Percentiles rank a stretch among this genome's conserved stretches.
These are phyloP conservation scores for Chloris gayana DNA, from an alignment of 176 grass and related monocot species.

Conservation along the genomic window DNA sequence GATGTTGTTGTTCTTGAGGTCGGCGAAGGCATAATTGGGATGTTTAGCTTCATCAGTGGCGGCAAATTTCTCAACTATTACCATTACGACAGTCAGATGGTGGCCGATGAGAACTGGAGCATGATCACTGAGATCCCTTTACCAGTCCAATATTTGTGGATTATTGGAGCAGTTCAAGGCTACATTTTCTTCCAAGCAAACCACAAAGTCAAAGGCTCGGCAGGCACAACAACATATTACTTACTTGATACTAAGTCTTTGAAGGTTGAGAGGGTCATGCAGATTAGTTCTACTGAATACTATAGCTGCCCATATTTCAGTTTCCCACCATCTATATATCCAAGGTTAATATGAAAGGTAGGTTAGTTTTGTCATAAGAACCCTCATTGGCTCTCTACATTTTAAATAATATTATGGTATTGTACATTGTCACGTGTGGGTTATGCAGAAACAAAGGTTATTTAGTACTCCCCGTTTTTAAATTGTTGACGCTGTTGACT, in stretches of 20 bases:
- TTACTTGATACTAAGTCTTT: not conserved
- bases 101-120: not conserved
- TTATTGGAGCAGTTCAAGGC: too few relatives aligned
- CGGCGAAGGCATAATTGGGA: not conserved
- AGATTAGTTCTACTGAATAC: too few relatives aligned
- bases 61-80: not conserved
- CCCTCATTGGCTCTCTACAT: too few relatives aligned
- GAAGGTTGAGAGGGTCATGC: not conserved
- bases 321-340: conserved; percentile 4
- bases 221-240: too few relatives aligned
- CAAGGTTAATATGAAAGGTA: not conserved
- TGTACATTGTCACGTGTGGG: too few relatives aligned
- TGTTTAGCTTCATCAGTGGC: not conserved
- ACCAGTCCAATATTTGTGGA: not conserved
- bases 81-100: too few relatives aligned
- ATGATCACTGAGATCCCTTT: not conserved
- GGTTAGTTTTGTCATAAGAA: too few relatives aligned
- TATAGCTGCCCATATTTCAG: not conserved
- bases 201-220: not conserved
- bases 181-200: not conserved
- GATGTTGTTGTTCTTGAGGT: not conserved
- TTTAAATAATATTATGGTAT: too few relatives aligned
- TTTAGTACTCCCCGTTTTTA: too few relatives aligned
- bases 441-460: too few relatives aligned
- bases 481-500: too few relatives aligned